phyloP scores from a whole-genome alignment of 306 rosid genomes.

The Pyrus communis region DNA sequence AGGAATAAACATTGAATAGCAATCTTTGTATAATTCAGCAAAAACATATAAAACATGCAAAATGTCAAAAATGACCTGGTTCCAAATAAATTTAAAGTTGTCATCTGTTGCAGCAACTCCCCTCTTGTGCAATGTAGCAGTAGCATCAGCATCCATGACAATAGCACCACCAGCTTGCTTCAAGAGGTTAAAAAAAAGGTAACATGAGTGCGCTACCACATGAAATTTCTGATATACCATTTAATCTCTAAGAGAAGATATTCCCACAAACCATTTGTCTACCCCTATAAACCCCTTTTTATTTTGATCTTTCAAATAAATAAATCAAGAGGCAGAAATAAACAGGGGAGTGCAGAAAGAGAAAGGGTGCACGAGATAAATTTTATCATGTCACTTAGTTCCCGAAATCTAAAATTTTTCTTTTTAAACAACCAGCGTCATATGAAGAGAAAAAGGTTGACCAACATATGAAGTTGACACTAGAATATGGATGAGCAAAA shows the following conservation, averaged over 20 bases:
- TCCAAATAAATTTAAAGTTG: constrained; percentile 74
- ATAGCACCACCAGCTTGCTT: constrained; percentile 95
- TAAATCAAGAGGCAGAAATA: not conserved
- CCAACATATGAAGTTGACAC: not conserved
- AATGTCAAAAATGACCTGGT: constrained; percentile 33
- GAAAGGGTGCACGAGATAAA: not conserved
- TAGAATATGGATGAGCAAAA: constrained; percentile 1
- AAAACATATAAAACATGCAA: not conserved
- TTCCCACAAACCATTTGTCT: not conserved
- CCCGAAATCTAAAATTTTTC: not conserved
- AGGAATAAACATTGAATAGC: not conserved
- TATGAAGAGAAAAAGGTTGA: not conserved
- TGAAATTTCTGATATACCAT: not conserved
- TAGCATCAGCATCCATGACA: constrained; percentile 89
- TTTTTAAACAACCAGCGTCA: not conserved
- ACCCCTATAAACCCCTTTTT: not conserved
- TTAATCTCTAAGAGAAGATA: not conserved
- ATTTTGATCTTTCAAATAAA: not conserved
- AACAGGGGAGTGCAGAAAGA: not conserved
- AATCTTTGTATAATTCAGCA: not conserved
- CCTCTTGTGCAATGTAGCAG: constrained; percentile 64
- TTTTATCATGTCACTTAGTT: not conserved
- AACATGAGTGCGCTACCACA: not conserved
- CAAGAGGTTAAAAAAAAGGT: constrained; percentile 4
- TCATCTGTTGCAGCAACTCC: constrained; percentile 76